Base-by-base conservation (phyloP, 441 rosid genomes). In the Manihot esculenta region DNA sequence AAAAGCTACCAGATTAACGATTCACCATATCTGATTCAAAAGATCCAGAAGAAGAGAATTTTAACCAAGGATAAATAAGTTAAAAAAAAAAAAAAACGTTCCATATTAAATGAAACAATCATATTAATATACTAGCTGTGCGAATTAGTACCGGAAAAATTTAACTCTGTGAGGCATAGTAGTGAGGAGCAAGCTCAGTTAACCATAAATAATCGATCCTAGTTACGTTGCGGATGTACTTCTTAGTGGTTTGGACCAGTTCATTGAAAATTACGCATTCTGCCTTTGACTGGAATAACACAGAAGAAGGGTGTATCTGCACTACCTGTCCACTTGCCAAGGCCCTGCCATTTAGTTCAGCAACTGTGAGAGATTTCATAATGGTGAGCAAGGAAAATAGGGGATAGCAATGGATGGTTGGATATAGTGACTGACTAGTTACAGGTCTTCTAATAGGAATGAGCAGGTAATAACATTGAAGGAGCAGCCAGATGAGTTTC, bases 241-340 rank as follows among this genome's bases (percentile, higher is more conserved):
- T 90, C 26, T 90, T 76, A 74, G 76, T 86, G 38, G 98, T 94
- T 79, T 92, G 94, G 82, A 92, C 82, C 15, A 92, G 82, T 77
- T 94, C 99, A 61, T 94, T 82, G 85, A 89, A 94, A 62, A 94
- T 70, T 47, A 94, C 78, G 74, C 99, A 94, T 72, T 92, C 94
- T 1, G 89, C 84, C 72, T 92, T 94, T 47, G 89, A 74, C 72
- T 83, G 83, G 77, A 84, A 85, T 59, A 94, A 61, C 61, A 90
- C 89, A 51, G 99, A 94, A 49, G 91, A 82, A 62, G 99, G 98
- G 79, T 94, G 98, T 77, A 94, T 85, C 78, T 81, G 87, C 80
- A 94, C 98, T 54, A 77, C 69, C 81, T 85, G 87, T 64, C 96
- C 98, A 77, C 91, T 86, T 49, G 88, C 92, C 83, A 94, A 83